Evolutionary conservation across 352 stramenopile species (phyloP), one percentile per base, ranked within the genome.

Genomic region (Globisporangium mamillatum): DNA sequence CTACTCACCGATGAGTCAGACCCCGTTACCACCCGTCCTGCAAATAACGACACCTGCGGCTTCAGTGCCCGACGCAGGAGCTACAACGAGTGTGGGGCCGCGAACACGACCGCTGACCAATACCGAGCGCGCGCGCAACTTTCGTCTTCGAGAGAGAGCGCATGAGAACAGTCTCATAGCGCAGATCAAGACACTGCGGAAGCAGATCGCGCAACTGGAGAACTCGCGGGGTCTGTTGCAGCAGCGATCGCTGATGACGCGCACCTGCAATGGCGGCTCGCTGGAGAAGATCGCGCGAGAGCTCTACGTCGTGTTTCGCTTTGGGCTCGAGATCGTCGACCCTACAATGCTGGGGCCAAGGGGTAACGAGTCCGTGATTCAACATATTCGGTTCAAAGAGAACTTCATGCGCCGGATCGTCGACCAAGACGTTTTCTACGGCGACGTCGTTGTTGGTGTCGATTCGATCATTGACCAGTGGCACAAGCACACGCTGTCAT

Each of bases 381-480:
- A 22, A 9, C 27, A 8, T 14, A 3, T 4, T 27, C 54, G 20
- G 20, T 48, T 50, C 60, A 66, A 66, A n/a, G 41, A 66, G 29
- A 44, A 32, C 44, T 66, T 66, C 22, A 18, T 66, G 25, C 60
- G 46, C 2, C 8, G 46, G 14, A 20, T 56, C 4, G 22, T 66
- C 5, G 38, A 66, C 4, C 60, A 29, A 29, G 60, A 48, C 29
- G 46, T 32, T 3, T 10, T 59, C 3, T 66, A 34, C 14, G 60
- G 60, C 1, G n/a, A 66, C 16, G 4, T 59, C 22, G 3, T 66
- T 6, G 25, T 56, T 10, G 60, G 60, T 8, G 41, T 59, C 20
- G 60, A 66, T 5, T 16, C 60, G n/a, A 6, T 66, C 25, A 36
- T 66, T 12, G 44, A 44, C 10, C 60, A 66, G 41, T 66, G 60